Evolutionary conservation across 305 asterid genomes (phyloP), one percentile per base, ranked within the genome.

Genomic region (Fraxinus sp.): DNA sequence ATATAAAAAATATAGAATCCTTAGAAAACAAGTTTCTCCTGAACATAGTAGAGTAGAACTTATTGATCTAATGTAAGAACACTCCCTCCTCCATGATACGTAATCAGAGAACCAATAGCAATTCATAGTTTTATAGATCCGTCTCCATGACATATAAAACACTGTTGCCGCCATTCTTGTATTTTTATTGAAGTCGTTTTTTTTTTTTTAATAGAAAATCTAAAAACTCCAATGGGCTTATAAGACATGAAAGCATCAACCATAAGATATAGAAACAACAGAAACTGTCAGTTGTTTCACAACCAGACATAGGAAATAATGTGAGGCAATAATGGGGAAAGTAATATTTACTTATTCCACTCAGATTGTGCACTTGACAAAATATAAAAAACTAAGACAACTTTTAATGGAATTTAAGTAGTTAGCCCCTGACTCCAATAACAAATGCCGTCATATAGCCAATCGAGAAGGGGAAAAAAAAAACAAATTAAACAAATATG

Each of bases 31-130:
- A 18, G 11, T 84, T 57, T 84, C 80, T 49, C 80, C 68, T 39
- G 39, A 11, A 74, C 26, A 41, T n/a, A 66, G 79, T 73, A 80
- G 39, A 80, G 59, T 43, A 74, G 64, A 52, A 32, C 79, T 35
- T 49, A 66, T 14, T 20, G 30, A 59, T 20, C 70, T 59, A 20
- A 59, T 59, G 28, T 59, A 20, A 59, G 70, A 59, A 59, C 70
- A 7, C 70, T 59, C 30, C 70, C 20, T 59, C 70, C 70, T 20
- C 70, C 70, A 59, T 20, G 70, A 59, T 59, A 59, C 13, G 70
- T 59, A 59, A 9, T 59, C 70, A 59, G 14, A 59, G 70, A 59
- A 59, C 30, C 70, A 59, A 59, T 20, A 18, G 70, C 70, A 59
- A 59, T 57, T 57, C 2, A 7, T 6, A 57, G 22, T 57, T 9